These are phyloP conservation scores for Tylopilus sp. DNA, from an alignment of 768 basidiomycete species.

Conservation along the genomic window DNA sequence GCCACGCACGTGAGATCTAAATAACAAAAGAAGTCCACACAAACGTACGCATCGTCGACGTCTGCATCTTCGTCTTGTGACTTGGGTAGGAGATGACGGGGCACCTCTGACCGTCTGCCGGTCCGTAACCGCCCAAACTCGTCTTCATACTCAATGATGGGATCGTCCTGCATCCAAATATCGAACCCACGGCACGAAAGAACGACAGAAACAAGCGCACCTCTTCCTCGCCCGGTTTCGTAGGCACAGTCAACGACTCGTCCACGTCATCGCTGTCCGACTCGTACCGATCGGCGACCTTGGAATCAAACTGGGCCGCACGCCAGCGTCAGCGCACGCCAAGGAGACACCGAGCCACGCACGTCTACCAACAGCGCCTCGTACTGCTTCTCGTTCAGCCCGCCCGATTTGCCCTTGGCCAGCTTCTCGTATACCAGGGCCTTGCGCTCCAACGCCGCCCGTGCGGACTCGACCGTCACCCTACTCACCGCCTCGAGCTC, in stretches of 20 bases:
- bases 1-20: not conserved
- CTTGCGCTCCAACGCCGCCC: slow-evolving; percentile 71
- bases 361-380: slow-evolving; percentile 76
- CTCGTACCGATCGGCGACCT: slow-evolving; percentile 50
- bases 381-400: slow-evolving; percentile 71
- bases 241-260: slow-evolving; percentile 68
- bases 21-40: not conserved
- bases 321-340: not conserved
- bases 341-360: slow-evolving; percentile 25
- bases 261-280: slow-evolving; percentile 76
- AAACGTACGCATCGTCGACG: slow-evolving; percentile 56
- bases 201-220: too few species aligned
- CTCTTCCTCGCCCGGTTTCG: slow-evolving; percentile 35
- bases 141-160: slow-evolving; percentile 81
- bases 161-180: slow-evolving; percentile 53
- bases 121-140: slow-evolving; percentile 81
- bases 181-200: too few species aligned
- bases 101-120: slow-evolving; percentile 70
- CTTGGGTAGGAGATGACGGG: slow-evolving; percentile 54
- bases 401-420: slow-evolving; percentile 72
- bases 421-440: slow-evolving; percentile 79
- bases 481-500: slow-evolving; percentile 68
- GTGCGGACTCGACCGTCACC: slow-evolving; percentile 69
- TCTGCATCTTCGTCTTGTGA: slow-evolving; percentile 39
- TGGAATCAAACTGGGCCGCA: slow-evolving; percentile 63